Conservation (phyloP, 163 green algal genomes). For the Chlorella variabilis region DNA sequence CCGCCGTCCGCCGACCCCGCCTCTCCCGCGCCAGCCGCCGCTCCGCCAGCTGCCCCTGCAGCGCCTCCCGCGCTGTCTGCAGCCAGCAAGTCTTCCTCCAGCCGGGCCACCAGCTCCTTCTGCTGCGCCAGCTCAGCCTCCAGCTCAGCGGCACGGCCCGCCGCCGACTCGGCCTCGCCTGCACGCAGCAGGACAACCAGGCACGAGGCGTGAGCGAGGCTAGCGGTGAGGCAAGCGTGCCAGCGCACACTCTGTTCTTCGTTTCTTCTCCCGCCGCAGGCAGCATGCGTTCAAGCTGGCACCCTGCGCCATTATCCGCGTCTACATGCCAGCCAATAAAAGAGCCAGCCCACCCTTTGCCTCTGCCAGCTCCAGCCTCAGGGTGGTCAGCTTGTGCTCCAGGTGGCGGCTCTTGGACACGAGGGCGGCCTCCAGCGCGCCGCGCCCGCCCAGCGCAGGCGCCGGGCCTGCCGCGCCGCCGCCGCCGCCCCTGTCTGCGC, state of each 20-base stretch:
- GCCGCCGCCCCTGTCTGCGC: not conserved
- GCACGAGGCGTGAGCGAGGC: too few relatives aligned
- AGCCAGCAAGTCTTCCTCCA: conserved; percentile 86
- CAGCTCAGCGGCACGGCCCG: conserved; percentile 36
- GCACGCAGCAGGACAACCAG: not conserved
- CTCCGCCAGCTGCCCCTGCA: conserved; percentile 19
- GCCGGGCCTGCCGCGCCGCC: not conserved
- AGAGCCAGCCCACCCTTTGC: conserved; percentile 26
- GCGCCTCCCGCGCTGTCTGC: conserved; percentile 25
- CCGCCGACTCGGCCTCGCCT: conserved; percentile 24
- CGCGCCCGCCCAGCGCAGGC: not conserved
- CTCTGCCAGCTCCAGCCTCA: conserved; percentile 66
- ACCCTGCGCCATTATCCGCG: too few relatives aligned
- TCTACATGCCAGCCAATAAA: too few relatives aligned
- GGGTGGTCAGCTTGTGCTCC: conserved; percentile 87
- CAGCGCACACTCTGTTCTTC: too few relatives aligned
- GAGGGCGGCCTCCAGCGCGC: conserved; percentile 74
- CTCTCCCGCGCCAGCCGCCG: conserved; percentile 24
- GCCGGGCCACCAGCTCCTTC: conserved; percentile 58
- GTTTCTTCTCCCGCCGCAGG: too few relatives aligned
- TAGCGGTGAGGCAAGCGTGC: too few relatives aligned
- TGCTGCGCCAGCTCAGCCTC: conserved; percentile 47
- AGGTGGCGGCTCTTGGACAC: conserved; percentile 81
- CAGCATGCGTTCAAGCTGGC: too few relatives aligned
- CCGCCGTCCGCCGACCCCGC: not conserved